Evolutionary conservation across 441 rosid species (phyloP).

Genomic region (Populus hybrid): DNA sequence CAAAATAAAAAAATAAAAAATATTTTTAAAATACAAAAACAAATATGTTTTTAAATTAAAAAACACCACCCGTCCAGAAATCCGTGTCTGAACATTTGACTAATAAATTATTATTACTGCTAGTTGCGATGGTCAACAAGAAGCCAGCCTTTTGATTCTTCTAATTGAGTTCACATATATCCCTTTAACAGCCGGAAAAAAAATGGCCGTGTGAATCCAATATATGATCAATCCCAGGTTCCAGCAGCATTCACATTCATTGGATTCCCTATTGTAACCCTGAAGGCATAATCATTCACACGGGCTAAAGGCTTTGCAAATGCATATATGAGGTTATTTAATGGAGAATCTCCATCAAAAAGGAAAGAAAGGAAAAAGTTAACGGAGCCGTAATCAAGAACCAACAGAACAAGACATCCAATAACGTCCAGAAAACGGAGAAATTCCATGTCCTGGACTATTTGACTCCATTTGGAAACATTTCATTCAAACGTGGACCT

Average conservation of each 20-base stretch:
- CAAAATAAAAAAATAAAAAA: too few relatives aligned
- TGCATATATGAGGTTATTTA: background rate
- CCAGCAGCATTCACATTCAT: background rate
- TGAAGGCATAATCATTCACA: constrained; percentile 7
- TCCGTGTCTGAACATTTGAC: background rate
- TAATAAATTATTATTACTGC: background rate
- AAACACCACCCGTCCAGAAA: background rate
- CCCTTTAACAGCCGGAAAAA: background rate
- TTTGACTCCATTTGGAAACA: constrained; percentile 28
- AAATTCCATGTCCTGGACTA: constrained; percentile 6
- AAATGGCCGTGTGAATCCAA: background rate
- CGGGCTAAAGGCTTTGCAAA: constrained; percentile 11
- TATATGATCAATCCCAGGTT: background rate
- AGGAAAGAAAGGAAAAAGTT: too few relatives aligned
- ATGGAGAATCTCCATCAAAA: too few relatives aligned
- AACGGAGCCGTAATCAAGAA: background rate
- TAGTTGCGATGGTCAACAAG: background rate
- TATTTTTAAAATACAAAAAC: too few relatives aligned
- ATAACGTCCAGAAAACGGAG: constrained; percentile 29
- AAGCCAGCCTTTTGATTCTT: background rate
- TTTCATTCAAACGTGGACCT: constrained; percentile 16
- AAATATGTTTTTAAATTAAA: too few relatives aligned
- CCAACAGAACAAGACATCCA: constrained; percentile 13
- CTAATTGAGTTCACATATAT: background rate
- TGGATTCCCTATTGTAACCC: background rate